These are phyloP conservation scores for Xylaria sp. DNA, from an alignment of 2,329 filamentous ascomycete species.

Conservation along the genomic window DNA sequence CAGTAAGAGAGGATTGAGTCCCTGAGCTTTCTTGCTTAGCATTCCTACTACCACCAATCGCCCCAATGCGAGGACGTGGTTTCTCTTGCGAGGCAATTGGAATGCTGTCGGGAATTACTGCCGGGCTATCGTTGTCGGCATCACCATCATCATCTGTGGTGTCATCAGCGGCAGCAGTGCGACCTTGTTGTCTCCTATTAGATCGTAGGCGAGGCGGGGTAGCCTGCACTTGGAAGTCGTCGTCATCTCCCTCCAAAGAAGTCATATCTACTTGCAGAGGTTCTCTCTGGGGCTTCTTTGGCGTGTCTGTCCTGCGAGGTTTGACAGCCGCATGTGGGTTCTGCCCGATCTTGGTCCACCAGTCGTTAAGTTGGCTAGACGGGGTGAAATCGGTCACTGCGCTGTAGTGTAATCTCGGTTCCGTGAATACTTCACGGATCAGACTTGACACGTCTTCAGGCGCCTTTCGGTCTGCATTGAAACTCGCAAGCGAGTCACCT, in stretches of 20 bases:
- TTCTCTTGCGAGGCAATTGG: conserved; percentile 15
- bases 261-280: conserved; percentile 22
- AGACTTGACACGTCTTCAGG: conserved; percentile 41
- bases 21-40: conserved; percentile 8
- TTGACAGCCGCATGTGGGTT: conserved; percentile 33
- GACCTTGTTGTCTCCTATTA: conserved; percentile 27
- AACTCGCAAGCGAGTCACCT: conserved; percentile 42
- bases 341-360: conserved; percentile 51
- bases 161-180: conserved; percentile 13
- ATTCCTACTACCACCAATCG: conserved; percentile 23
- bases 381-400: conserved; percentile 36
- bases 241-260: conserved; percentile 44
- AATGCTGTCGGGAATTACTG: conserved; percentile 24
- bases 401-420: conserved; percentile 37
- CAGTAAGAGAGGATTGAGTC: conserved; percentile 30
- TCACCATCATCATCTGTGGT: conserved; percentile 27
- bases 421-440: conserved; percentile 47
- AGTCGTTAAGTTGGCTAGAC: conserved; percentile 46
- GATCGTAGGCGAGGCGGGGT: conserved; percentile 46
- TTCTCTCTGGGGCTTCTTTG: conserved; percentile 14
- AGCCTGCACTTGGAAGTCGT: conserved; percentile 55
- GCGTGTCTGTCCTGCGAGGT: conserved; percentile 6
- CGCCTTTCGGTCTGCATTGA: conserved; percentile 27
- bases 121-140: conserved; percentile 26
- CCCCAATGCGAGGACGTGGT: conserved; percentile 23